A percentile compares a stretch with the other conserved stretches of the same genome.
phyloP scores from a whole-genome alignment of 2,329 filamentous ascomycete species.

The Calonectria montana region DNA sequence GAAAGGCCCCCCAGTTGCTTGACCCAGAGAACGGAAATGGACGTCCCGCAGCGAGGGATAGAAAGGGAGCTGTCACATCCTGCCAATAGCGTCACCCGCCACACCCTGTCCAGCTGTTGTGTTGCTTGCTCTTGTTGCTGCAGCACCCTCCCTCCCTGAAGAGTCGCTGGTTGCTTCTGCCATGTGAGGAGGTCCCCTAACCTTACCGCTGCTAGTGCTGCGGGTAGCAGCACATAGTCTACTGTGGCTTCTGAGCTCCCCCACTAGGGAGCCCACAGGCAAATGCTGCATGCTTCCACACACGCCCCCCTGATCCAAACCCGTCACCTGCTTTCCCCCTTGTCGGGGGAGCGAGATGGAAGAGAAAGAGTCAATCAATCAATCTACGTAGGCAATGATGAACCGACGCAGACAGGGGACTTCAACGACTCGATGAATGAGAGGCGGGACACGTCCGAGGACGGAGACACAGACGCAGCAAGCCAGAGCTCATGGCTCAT shows the following conservation, averaged over 20 bases:
- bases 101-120: neutral
- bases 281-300: neutral
- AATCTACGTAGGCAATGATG: neutral
- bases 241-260: conserved; percentile 15
- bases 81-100: neutral
- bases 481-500: neutral
- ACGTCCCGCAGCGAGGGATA: neutral
- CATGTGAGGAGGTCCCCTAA: neutral
- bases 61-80: neutral
- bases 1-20: neutral
- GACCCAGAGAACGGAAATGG: neutral
- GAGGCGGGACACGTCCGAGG: conserved; percentile 1
- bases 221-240: conserved; percentile 8
- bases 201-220: conserved; percentile 8
- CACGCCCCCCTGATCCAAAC: conserved; percentile 7
- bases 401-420: neutral
- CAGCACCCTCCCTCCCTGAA: neutral
- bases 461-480: neutral
- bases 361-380: neutral
- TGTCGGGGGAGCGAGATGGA: neutral
- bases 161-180: neutral
- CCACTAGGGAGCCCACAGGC: conserved; percentile 16
- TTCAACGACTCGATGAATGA: neutral
- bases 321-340: neutral
- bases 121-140: neutral